Percentiles rank a stretch among this genome's conserved stretches.
Evolutionary conservation across 345 rosid species (phyloP).

Genomic region (Pseudoturritis turrita): DNA sequence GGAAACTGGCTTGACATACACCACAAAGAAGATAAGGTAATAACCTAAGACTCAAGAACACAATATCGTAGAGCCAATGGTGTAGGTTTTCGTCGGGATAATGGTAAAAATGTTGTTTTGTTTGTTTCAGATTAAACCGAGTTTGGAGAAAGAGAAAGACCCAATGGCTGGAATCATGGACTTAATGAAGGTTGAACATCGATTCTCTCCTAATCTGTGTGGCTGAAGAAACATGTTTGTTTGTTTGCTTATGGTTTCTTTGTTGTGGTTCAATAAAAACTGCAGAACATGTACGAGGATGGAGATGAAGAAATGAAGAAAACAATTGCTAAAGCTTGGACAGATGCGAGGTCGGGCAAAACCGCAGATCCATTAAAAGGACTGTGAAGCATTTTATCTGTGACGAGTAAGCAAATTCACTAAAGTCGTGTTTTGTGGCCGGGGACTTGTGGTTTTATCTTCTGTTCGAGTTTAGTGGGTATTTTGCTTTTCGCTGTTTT

Average conservation of each 20-base stretch:
- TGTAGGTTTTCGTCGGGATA: not conserved
- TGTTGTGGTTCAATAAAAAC: not conserved
- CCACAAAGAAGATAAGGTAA: slow-evolving; percentile 90
- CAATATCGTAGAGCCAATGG: not conserved
- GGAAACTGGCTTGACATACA: slow-evolving; percentile 91
- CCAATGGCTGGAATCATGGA: slow-evolving; percentile 99
- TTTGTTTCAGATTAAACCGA: slow-evolving; percentile 70
- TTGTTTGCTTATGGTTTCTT: not conserved
- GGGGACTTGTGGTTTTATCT: not conserved
- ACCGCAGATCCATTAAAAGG: slow-evolving; percentile 65
- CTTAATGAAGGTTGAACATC: slow-evolving; percentile 71
- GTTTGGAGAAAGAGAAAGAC: slow-evolving; percentile 62
- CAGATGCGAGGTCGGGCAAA: slow-evolving; percentile 94
- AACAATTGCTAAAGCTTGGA: slow-evolving; percentile 98
- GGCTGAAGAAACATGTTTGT: not conserved
- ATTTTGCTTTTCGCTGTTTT: too few relatives aligned
- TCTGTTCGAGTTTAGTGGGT: too few relatives aligned
- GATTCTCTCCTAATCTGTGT: not conserved
- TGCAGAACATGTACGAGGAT: slow-evolving; percentile 90
- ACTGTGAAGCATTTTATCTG: slow-evolving; percentile 2
- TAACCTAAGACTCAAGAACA: not conserved
- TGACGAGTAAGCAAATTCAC: not conserved
- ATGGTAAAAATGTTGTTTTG: not conserved
- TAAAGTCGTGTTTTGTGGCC: not conserved
- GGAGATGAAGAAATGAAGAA: slow-evolving; percentile 94